Conservation (phyloP, 306 rosid species). For the Vicia faba region DNA sequence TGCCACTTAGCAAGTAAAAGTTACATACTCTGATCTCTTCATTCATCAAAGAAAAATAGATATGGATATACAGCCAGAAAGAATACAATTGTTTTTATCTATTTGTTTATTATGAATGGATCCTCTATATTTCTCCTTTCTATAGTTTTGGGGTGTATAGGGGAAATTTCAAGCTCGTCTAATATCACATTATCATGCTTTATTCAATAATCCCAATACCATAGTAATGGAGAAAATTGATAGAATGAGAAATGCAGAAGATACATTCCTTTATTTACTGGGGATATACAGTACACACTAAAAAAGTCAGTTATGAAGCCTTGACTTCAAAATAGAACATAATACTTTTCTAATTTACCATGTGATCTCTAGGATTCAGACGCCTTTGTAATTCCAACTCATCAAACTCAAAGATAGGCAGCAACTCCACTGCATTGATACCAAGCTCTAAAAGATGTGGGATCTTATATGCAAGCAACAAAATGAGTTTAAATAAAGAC, state of each 20-base stretch:
- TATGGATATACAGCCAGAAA: conserved; percentile 9
- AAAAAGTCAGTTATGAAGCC: conserved; percentile 18
- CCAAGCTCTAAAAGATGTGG: conserved; percentile 98
- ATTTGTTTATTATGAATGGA: neutral
- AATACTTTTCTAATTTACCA: conserved; percentile 57
- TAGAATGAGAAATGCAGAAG: conserved; percentile 6
- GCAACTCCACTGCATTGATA: conserved; percentile 86
- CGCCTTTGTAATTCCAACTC: conserved; percentile 90
- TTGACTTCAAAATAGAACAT: conserved; percentile 20
- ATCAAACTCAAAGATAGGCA: conserved; percentile 92
- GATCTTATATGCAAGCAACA: conserved; percentile 56
- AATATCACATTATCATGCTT: neutral
- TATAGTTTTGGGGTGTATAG: neutral
- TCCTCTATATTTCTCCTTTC: neutral
- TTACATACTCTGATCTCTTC: conserved; percentile 23
- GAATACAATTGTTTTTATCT: conserved; percentile 7
- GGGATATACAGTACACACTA: conserved; percentile 24
- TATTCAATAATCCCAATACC: neutral
- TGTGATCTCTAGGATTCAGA: conserved; percentile 89
- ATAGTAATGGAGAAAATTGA: neutral
- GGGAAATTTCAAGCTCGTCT: neutral
- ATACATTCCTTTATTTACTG: neutral
- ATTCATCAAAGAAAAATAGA: conserved; percentile 25
- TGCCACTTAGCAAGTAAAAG: conserved; percentile 29
- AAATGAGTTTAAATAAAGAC: conserved; percentile 25